A percentile compares a stretch with the other conserved stretches of the same genome.
phyloP scores from a whole-genome alignment of 2,329 filamentous ascomycete species.

The Diplodia mutila region DNA sequence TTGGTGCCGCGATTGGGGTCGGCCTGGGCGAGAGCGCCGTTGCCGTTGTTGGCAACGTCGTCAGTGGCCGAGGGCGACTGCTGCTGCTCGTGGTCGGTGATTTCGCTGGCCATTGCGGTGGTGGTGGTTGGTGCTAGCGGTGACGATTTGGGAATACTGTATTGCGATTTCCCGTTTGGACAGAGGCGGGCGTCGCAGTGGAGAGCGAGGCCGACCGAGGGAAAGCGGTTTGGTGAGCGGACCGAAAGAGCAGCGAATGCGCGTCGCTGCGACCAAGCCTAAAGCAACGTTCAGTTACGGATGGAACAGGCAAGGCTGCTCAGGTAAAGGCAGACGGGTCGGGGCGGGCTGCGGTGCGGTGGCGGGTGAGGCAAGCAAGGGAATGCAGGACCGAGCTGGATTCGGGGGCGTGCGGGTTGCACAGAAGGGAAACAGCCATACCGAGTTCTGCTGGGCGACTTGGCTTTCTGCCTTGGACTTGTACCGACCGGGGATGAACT shows the following conservation, averaged over 20 bases:
- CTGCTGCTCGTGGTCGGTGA: slow-evolving; percentile 57
- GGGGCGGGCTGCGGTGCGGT: slow-evolving; percentile 30
- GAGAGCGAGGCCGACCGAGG: slow-evolving; percentile 34
- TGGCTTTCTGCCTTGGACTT: slow-evolving; percentile 26
- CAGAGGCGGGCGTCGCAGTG: slow-evolving; percentile 29
- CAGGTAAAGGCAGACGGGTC: slow-evolving; percentile 35
- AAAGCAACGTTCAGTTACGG: slow-evolving; percentile 28
- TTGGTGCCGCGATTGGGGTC: slow-evolving; percentile 82
- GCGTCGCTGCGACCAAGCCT: slow-evolving; percentile 24
- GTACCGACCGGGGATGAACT: slow-evolving; percentile 28
- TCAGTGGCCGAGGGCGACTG: slow-evolving; percentile 56
- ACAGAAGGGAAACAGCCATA: slow-evolving; percentile 24
- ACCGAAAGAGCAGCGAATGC: slow-evolving; percentile 25
- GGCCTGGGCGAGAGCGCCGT: slow-evolving; percentile 54
- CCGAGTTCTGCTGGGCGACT: slow-evolving; percentile 25
- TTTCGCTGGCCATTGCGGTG: slow-evolving; percentile 49
- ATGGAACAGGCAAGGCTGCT: slow-evolving; percentile 27
- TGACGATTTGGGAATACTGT: slow-evolving; percentile 41
- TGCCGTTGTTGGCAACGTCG: slow-evolving; percentile 70
- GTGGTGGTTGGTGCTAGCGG: slow-evolving; percentile 33
- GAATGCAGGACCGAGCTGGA: slow-evolving; percentile 30
- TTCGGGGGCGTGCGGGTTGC: slow-evolving; percentile 24
- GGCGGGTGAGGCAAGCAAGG: slow-evolving; percentile 44
- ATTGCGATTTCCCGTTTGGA: slow-evolving; percentile 42
- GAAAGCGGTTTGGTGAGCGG: slow-evolving; percentile 24